Percentiles rank a stretch among this genome's conserved stretches.
phyloP scores from a whole-genome alignment of 805 yeast genomes.

The Kluyveromyces siamensis region DNA sequence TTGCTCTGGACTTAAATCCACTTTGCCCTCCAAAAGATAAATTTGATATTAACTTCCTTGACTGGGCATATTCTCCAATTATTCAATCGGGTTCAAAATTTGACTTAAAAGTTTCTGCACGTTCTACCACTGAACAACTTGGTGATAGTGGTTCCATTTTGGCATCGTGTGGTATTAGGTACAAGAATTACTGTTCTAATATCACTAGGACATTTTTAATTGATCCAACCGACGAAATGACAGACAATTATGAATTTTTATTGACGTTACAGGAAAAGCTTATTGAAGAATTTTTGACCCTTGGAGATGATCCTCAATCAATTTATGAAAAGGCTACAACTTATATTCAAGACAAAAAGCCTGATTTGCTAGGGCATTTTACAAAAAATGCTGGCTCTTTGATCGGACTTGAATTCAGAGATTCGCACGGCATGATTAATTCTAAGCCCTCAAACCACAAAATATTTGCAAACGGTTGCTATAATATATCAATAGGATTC shows the following conservation, averaged over 20 bases:
- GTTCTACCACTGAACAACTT: constrained; percentile 55
- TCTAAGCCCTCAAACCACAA: constrained; percentile 55
- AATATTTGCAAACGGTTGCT: constrained; percentile 62
- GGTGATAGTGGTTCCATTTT: constrained; percentile 71
- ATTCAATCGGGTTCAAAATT: constrained; percentile 81
- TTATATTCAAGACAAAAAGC: constrained; percentile 50
- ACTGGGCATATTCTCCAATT: constrained; percentile 92
- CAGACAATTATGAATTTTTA: constrained; percentile 68
- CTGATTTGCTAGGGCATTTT: constrained; percentile 56
- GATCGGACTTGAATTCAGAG: constrained; percentile 85
- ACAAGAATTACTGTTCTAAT: constrained; percentile 82
- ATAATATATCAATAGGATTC: constrained; percentile 73
- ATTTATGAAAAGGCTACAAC: constrained; percentile 58
- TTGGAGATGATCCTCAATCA: constrained; percentile 58
- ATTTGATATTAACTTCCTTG: constrained; percentile 67
- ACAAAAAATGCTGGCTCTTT: constrained; percentile 81
- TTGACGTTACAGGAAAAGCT: constrained; percentile 60
- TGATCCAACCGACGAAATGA: constrained; percentile 77
- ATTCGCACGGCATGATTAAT: constrained; percentile 63
- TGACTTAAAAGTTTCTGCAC: constrained; percentile 77
- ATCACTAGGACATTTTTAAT: constrained; percentile 81
- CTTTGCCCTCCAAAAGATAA: constrained; percentile 41
- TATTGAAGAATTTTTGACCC: constrained; percentile 44
- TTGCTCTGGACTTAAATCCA: constrained; percentile 39
- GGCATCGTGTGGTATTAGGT: constrained; percentile 77